These are phyloP conservation scores for Melampsora occidentalis DNA, from an alignment of 1,284 basidiomycete species.

Conservation along the genomic window DNA sequence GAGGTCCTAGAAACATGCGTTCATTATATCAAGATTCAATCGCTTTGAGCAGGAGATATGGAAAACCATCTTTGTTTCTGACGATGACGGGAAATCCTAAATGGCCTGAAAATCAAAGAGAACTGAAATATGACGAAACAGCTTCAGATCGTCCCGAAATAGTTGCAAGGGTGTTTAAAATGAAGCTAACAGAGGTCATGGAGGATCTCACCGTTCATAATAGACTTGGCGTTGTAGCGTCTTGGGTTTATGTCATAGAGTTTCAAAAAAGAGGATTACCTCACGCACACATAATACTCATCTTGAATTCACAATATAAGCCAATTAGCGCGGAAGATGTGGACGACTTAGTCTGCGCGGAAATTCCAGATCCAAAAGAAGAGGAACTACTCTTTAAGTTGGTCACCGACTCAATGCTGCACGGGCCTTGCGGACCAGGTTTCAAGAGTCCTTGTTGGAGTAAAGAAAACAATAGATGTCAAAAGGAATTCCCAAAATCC, in stretches of 20 bases:
- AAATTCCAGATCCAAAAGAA: conserved; percentile 55
- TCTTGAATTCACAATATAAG: conserved; percentile 53
- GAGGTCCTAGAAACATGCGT: conserved; percentile 53
- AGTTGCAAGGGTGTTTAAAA: conserved; percentile 3
- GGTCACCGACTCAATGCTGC: conserved; percentile 56
- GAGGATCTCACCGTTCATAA: not conserved
- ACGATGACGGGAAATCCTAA: conserved; percentile 59
- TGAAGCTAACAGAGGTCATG: not conserved
- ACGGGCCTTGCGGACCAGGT: conserved; percentile 58
- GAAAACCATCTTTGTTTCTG: too few species aligned
- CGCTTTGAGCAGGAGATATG: too few species aligned
- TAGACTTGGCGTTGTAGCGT: not conserved
- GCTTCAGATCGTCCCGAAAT: not conserved
- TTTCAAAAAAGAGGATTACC: conserved; percentile 30
- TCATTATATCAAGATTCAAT: too few species aligned
- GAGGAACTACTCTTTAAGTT: conserved; percentile 55
- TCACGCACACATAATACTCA: too few species aligned
- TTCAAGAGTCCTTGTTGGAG: too few species aligned
- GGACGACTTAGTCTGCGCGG: conserved; percentile 56
- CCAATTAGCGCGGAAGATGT: conserved; percentile 54
- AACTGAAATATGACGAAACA: conserved; percentile 1
- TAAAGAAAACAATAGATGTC: conserved; percentile 5
- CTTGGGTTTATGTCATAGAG: conserved; percentile 9
- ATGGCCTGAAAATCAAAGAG: conserved; percentile 56
- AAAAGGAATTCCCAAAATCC: conserved; percentile 52